Conservation (phyloP, 2,329 filamentous ascomycete species). For the Fusarium oligoseptatum region DNA sequence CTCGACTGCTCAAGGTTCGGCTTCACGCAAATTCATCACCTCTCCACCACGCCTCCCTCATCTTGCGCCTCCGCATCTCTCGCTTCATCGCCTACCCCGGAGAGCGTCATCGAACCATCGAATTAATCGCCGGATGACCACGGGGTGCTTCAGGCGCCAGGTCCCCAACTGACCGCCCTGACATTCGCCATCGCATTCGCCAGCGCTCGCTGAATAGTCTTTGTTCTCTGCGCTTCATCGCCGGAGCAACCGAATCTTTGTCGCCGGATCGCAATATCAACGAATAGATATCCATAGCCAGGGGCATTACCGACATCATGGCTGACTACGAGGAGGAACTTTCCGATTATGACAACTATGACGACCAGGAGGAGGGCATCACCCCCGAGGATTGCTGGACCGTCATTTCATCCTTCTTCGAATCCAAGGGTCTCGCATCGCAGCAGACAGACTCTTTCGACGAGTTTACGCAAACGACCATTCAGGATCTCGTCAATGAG, state of each 20-base stretch:
- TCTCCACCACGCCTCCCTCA: constrained; percentile 31
- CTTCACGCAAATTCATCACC: constrained; percentile 47
- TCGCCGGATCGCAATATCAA: constrained; percentile 15
- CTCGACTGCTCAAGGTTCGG: constrained; percentile 40
- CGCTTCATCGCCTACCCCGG: constrained; percentile 27
- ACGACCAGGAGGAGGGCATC: constrained; percentile 78
- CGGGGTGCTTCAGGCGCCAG: constrained; percentile 51
- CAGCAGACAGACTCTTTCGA: constrained; percentile 99
- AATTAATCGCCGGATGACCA: constrained; percentile 49
- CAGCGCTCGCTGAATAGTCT: constrained; percentile 36
- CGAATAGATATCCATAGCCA: not conserved
- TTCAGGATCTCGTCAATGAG: constrained; percentile 94
- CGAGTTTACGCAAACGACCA: constrained; percentile 93
- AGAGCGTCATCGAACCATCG: constrained; percentile 36
- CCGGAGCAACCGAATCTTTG: not conserved
- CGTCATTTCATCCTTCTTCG: constrained; percentile 97
- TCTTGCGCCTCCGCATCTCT: constrained; percentile 36
- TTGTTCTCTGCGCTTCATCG: constrained; percentile 21
- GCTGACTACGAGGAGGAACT: constrained; percentile 67
- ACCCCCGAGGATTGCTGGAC: constrained; percentile 99
- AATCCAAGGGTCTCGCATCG: constrained; percentile 93
- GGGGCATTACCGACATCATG: constrained; percentile 54
- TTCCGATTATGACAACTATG: constrained; percentile 77
- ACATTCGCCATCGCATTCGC: constrained; percentile 41
- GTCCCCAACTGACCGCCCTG: constrained; percentile 50